Base-by-base conservation (phyloP, 1,284 basidiomycete genomes). In the Puccinia coronata region DNA sequence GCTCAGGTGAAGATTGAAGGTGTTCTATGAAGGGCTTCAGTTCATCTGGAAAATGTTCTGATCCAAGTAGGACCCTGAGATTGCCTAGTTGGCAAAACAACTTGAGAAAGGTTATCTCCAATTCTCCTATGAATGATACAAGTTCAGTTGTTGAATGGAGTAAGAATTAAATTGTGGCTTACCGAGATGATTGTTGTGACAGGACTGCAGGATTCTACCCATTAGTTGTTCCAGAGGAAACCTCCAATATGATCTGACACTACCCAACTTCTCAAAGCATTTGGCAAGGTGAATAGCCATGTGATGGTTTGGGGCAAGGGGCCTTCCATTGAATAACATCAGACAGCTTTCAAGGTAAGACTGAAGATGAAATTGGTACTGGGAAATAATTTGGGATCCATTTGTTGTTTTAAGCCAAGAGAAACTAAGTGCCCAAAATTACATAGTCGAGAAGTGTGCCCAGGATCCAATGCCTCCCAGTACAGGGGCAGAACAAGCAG, bases 231-330 rank as follows among this genome's bases (percentile, higher is more conserved):
- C 75, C 47, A 77, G 41, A 11, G 75, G 49, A 41, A 77, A 77
- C 16, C 25, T 65, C 75, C 75, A 77, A 41, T 47, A 67, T 9
- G 59, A 59, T 36, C 47, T 12, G 11, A 41, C 23, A 23, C 43
- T 41, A 39, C 75, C 75, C 31, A 43, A 77, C 43, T 39, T 63
- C 36, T 77, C 75, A 20, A 77, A 31, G 43, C 61, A 77, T 43
- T 77, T 39, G 28, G 59, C 61, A 18, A 77, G 59, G 41, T 77
- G 75, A 12, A 77, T 36, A 25, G 75, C 36, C 75, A 67, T 77
- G 34, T 77, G 75, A 31, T 77, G 75, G 41, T 77, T 77, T 18
- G 75, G 75, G 20, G 75, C 61, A 31, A 77, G 61, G 11, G 28
- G 47, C 16, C 28, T 25, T 6, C 57, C 55, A 0, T 31, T 14